Evolutionary conservation across 1,284 basidiomycete species (phyloP).

Genomic region (Cryptococcus sp.): DNA sequence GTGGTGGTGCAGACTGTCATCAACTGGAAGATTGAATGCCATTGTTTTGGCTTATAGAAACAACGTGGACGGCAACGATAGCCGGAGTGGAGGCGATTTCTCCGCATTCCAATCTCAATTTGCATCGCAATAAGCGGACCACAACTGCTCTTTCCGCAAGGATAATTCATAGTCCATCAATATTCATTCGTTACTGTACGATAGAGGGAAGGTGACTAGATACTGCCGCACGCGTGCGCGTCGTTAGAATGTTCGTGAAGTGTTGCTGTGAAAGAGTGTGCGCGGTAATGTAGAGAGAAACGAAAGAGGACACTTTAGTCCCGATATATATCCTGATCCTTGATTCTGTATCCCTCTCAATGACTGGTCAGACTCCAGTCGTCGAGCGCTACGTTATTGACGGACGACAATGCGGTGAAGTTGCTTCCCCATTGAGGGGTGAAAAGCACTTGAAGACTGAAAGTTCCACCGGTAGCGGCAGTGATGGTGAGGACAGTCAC

Average conservation of each 20-base stretch:
- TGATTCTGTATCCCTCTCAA: conserved; percentile 48
- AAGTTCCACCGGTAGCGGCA: conserved; percentile 64
- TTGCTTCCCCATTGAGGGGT: conserved; percentile 76
- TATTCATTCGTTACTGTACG: conserved; percentile 1
- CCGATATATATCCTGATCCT: neutral
- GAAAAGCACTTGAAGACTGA: conserved; percentile 76
- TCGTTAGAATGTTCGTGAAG: no score
- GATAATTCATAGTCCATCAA: no score
- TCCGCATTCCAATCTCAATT: no score
- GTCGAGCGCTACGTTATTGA: conserved; percentile 66
- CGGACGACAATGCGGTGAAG: conserved; percentile 61
- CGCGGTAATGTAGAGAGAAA: neutral
- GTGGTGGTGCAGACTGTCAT: no score
- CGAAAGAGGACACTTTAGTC: neutral
- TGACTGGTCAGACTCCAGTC: conserved; percentile 75
- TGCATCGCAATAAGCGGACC: no score
- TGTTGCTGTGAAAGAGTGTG: neutral
- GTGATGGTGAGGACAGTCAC: conserved; percentile 78
- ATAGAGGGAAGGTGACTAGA: neutral
- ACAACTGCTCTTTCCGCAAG: no score
- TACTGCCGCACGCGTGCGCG: neutral
- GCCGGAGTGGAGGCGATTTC: no score
- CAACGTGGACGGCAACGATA: no score
- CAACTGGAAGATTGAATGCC: no score
- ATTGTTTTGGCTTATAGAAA: no score